Evolutionary conservation across 139 green algal species (phyloP).

Genomic region (Ettlia oleoabundans): DNA sequence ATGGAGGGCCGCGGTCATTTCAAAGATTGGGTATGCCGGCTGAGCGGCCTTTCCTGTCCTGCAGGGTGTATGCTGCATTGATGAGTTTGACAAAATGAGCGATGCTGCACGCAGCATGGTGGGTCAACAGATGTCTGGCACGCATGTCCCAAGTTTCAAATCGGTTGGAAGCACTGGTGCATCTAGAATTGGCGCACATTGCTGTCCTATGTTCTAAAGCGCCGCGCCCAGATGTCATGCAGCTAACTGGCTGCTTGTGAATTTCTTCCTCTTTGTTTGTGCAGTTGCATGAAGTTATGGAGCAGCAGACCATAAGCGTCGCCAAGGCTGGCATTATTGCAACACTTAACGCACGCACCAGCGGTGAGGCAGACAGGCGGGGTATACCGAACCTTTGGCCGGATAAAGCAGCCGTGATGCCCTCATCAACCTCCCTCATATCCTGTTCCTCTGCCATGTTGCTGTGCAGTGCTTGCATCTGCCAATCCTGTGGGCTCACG

Average conservation of each 20-base stretch:
- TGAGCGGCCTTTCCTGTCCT: not conserved
- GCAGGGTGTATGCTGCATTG: slow-evolving; percentile 96
- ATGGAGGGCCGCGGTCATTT: not conserved
- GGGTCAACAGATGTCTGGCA: too few relatives aligned
- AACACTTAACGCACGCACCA: slow-evolving; percentile 95
- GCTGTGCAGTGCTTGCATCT: slow-evolving; percentile 64
- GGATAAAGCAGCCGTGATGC: too few relatives aligned
- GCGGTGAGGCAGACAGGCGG: not conserved
- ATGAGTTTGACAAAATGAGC: slow-evolving; percentile 99
- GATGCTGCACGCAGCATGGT: slow-evolving; percentile 91
- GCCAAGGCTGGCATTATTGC: slow-evolving; percentile 99
- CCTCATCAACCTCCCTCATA: not conserved
- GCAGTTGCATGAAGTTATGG: slow-evolving; percentile 95
- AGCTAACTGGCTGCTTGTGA: too few relatives aligned
- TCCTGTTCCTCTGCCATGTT: not conserved
- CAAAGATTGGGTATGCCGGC: too few relatives aligned
- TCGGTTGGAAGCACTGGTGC: too few relatives aligned
- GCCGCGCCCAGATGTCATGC: too few relatives aligned
- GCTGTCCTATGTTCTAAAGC: too few relatives aligned
- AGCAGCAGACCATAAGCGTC: slow-evolving; percentile 98
- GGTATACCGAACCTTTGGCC: not conserved
- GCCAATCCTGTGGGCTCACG: slow-evolving; percentile 81
- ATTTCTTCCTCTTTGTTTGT: not conserved
- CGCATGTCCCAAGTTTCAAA: too few relatives aligned
- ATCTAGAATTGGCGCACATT: too few relatives aligned